Percentiles rank a stretch among this genome's conserved stretches.
Conservation (phyloP, 2,329 filamentous ascomycete species). For the Diaporthe eres region DNA sequence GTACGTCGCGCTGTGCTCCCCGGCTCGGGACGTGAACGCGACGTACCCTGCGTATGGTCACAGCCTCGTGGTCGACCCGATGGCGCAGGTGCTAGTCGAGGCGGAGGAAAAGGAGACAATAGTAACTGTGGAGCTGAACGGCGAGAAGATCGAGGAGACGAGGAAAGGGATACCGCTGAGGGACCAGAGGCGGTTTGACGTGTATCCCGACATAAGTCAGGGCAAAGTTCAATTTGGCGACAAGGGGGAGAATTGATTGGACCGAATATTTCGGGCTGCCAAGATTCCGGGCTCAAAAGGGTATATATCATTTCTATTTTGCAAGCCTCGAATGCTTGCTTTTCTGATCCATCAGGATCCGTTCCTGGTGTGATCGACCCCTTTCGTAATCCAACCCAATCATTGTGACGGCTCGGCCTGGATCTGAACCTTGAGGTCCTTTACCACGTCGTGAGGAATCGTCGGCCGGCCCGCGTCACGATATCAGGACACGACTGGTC, state of each 20-base stretch:
- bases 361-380: neutral
- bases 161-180: conserved; percentile 88
- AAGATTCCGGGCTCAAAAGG: conserved; percentile 14
- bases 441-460: neutral
- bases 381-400: neutral
- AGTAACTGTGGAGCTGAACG: conserved; percentile 79
- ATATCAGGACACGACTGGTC: neutral
- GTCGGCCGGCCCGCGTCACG: neutral
- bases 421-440: neutral
- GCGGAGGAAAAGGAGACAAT: conserved; percentile 84
- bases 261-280: neutral
- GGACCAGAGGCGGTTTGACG: conserved; percentile 90
- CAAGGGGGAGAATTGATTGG: conserved; percentile 30
- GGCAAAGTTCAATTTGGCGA: conserved; percentile 56
- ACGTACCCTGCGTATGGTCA: conserved; percentile 94
- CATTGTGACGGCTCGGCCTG: neutral
- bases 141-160: conserved; percentile 78
- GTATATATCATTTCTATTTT: conserved; percentile 28
- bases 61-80: conserved; percentile 88
- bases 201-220: conserved; percentile 90
- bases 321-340: conserved; percentile 17
- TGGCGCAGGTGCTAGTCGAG: conserved; percentile 85
- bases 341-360: conserved; percentile 3
- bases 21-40: conserved; percentile 83
- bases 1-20: conserved; percentile 93